Evolutionary conservation across 129 eudicot genomes (phyloP), one percentile per base, ranked within the genome.

Genomic region (Apium graveolens): DNA sequence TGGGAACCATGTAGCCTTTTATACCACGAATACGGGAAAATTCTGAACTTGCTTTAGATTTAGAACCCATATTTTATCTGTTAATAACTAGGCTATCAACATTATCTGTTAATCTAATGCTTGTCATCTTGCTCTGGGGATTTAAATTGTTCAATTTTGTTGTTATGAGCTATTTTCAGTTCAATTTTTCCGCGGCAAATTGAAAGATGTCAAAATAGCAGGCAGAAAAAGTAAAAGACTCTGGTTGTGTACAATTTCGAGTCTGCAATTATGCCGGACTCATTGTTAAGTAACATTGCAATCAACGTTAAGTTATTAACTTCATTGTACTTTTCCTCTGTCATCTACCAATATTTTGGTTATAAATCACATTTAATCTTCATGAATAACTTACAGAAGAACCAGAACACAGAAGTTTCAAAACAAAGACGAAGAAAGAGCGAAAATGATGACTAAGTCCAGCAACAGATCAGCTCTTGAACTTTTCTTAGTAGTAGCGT

Each of bases 1-100:
- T 35, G 10, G 74, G 74, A 37, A 70, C 74, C 74, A 70, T 70
- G n/a, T 70, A 35, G 12, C 74, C 74, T 70, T 70, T 70, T 70
- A 45, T 70, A 14, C 74, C 74, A 18, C 74, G 74, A 0, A 70
- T 70, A 35, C 74, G 21, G 5, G 74, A 70, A 24, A 70, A 70
- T 35, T 70, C 74, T 35, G 74, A 70, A 37, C 8, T 41, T 8
- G 41, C 11, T 26, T 35, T 35, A 3, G 37, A 35, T 35, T 35
- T 35, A 35, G 37, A 35, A 35, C 37, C 37, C 37, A 35, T 35
- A 1, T 35, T 35, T 35, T 35, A 35, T 35, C 37, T 35, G 37
- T 1, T 1, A 35, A 35, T 35, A 35, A 35, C 37, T 35, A n/a
- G 37, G 37, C 37, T 35, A 35, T 35, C 37, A 35, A 35, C 37